These are phyloP conservation scores for Encephalitozoon cuniculi DNA, from an alignment of 371 early-diverging fungal species.

Conservation along the genomic window DNA sequence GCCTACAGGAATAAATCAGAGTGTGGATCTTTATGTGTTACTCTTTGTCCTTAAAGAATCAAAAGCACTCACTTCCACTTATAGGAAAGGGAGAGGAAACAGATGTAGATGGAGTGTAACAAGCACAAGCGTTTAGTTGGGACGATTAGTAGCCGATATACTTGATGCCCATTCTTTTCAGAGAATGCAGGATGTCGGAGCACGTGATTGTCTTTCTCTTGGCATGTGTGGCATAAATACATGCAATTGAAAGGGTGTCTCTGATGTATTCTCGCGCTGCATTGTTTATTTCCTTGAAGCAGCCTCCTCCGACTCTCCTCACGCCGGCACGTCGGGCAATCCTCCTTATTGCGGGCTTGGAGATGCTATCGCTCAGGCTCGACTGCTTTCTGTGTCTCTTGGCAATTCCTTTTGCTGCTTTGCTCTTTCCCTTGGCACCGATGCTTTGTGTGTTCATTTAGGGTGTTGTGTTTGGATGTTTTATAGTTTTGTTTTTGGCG, in stretches of 20 bases:
- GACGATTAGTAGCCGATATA: constrained; percentile 59
- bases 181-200: constrained; percentile 80
- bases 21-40: neutral
- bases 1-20: neutral
- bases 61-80: neutral
- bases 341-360: constrained; percentile 99
- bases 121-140: neutral
- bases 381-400: constrained; percentile 81
- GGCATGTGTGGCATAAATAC: constrained; percentile 96
- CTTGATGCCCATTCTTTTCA: constrained; percentile 89
- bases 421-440: constrained; percentile 91
- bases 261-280: constrained; percentile 92
- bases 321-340: constrained; percentile 99
- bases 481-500: constrained; percentile 16
- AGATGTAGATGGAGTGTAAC: neutral
- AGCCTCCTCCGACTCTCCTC: constrained; percentile 95
- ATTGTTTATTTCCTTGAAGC: constrained; percentile 92
- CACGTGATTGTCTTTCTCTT: constrained; percentile 97
- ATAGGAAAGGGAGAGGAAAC: no score
- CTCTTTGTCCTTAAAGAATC: neutral
- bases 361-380: constrained; percentile 67
- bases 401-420: constrained; percentile 86
- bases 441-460: constrained; percentile 19
- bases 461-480: neutral
- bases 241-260: constrained; percentile 88